Evolutionary conservation across 352 stramenopile genomes (phyloP).

Genomic region (Phytophthora fragariaefolia): DNA sequence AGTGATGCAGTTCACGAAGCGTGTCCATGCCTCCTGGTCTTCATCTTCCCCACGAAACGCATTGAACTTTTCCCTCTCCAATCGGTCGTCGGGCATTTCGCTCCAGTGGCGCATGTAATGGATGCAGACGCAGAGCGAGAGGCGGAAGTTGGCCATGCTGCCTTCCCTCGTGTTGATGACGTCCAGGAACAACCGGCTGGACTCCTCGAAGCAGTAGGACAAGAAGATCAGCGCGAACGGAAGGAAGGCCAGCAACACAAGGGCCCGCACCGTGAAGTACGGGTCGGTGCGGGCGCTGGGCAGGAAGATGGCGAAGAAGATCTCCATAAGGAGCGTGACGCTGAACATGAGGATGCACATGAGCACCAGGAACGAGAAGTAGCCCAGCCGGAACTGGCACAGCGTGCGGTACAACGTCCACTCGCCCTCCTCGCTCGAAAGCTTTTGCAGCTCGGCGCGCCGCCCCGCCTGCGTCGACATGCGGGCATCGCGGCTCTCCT

Average conservation of each 20-base stretch:
- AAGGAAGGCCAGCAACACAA: constrained; percentile 71
- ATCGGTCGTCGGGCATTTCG: constrained; percentile 82
- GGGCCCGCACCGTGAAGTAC: constrained; percentile 74
- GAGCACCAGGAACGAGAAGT: constrained; percentile 89
- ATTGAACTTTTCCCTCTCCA: constrained; percentile 58
- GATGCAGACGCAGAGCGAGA: constrained; percentile 84
- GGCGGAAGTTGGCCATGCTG: constrained; percentile 82
- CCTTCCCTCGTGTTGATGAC: constrained; percentile 88
- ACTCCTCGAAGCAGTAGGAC: constrained; percentile 91
- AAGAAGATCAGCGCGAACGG: constrained; percentile 83
- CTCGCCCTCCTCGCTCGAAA: constrained; percentile 61
- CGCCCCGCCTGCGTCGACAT: constrained; percentile 68
- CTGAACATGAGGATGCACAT: constrained; percentile 93
- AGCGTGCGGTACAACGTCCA: constrained; percentile 81
- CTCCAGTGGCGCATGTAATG: constrained; percentile 83
- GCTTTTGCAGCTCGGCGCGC: constrained; percentile 74
- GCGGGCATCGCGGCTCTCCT: constrained; percentile 44
- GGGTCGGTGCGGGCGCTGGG: constrained; percentile 74
- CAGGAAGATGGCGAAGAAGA: constrained; percentile 92
- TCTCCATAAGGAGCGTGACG: constrained; percentile 90
- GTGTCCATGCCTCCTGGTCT: constrained; percentile 69
- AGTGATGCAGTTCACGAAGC: constrained; percentile 50
- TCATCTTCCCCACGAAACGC: constrained; percentile 61
- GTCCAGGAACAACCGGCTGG: constrained; percentile 80
- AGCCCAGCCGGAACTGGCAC: constrained; percentile 88